Base-by-base conservation (phyloP, 2,329 filamentous ascomycete genomes). In the Sclerotiophoma versabilis region DNA sequence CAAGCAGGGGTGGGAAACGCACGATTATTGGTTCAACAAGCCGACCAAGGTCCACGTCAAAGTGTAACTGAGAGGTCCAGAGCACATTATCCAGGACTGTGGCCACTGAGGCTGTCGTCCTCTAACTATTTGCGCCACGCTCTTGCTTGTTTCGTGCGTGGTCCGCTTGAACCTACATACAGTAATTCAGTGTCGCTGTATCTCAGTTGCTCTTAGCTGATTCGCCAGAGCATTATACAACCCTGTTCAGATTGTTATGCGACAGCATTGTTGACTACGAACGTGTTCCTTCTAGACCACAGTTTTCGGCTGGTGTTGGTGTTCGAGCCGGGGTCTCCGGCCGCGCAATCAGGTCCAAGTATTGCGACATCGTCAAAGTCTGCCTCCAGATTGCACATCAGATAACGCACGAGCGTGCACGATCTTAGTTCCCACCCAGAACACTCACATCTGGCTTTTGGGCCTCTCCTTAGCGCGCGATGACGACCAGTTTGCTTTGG, bases 281-380 rank as follows among this genome's bases (percentile, higher is more conserved):
- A 23, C 4, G 11, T 17, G 17, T 25, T 4, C 2, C 8, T 3
- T 15, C 6, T 33, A 9, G n/a, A 34, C 9, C 9, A 25, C n/a
- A 9, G 29, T 26, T 17, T 26, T 10, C 22, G 32, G 14, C 14
- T 26, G 15, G 4, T 27, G 5, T 36, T 42, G 37, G 15, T 33
- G 29, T 42, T 49, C 29, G 23, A 26, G 29, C 9, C 14, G 17
- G 14, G 25, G n/a, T 27, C 14, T 20, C 25, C 15, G 23, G 23
- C 22, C 27, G 11, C 41, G 49, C 48, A 36, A 46, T 41, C 34
- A 41, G 41, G 27, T 42, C 22, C 20, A 20, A 10, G 2, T 4
- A 53, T 47, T 47, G 30, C 37, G 50, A 27, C 37, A 46, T 47
- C 37, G 4, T 9, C 12, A 22, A 27, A 42, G 10, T 4, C 19